These are phyloP conservation scores for Fistulinella prunicolor DNA, from an alignment of 768 basidiomycete species.

Conservation along the genomic window DNA sequence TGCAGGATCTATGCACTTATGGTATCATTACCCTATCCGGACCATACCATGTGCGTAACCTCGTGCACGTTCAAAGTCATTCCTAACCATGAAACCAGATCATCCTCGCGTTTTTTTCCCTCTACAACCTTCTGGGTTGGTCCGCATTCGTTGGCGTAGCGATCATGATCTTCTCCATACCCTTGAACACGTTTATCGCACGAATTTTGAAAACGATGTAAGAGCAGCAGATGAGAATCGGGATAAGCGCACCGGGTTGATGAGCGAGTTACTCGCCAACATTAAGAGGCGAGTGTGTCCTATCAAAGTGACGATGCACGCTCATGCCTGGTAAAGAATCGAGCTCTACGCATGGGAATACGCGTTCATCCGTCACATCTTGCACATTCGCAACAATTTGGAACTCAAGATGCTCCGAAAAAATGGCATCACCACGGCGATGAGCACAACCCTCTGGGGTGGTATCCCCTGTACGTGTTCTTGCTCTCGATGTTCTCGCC, in stretches of 20 bases:
- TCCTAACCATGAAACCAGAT: constrained; percentile 60
- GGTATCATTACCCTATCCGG: constrained; percentile 84
- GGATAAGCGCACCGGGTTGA: constrained; percentile 77
- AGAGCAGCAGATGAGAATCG: constrained; percentile 89
- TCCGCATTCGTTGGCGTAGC: constrained; percentile 86
- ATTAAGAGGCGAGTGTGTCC: constrained; percentile 63
- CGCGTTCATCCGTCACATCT: constrained; percentile 76
- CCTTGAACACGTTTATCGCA: constrained; percentile 73
- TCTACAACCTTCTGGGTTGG: constrained; percentile 91
- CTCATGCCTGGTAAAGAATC: constrained; percentile 50
- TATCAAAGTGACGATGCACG: background rate
- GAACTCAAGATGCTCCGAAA: constrained; percentile 80
- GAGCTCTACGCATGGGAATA: constrained; percentile 95
- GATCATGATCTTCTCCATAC: constrained; percentile 80
- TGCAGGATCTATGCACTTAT: constrained; percentile 81
- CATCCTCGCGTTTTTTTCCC: constrained; percentile 80
- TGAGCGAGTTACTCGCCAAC: constrained; percentile 92
- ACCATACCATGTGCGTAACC: constrained; percentile 64
- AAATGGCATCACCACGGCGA: constrained; percentile 73
- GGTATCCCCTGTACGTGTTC: constrained; percentile 53
- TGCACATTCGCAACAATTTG: constrained; percentile 76
- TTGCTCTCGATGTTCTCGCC: too few species aligned
- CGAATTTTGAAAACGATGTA: constrained; percentile 71
- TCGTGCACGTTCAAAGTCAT: too few species aligned
- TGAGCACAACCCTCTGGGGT: constrained; percentile 62